These are phyloP conservation scores for Allium cepa DNA, from an alignment of 106 monocot species.

Conservation along the genomic window DNA sequence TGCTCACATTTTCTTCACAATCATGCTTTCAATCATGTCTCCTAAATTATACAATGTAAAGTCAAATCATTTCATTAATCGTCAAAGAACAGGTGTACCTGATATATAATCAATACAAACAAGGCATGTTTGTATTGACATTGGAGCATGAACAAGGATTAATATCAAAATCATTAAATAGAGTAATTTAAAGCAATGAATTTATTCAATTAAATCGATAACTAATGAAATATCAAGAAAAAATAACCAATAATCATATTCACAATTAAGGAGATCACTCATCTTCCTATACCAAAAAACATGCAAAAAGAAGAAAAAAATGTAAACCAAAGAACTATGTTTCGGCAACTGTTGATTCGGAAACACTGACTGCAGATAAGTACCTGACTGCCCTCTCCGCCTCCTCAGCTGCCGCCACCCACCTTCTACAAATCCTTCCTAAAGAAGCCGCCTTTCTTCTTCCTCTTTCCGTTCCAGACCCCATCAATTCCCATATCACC, in stretches of 20 bases:
- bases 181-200: no score
- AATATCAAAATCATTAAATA: no score
- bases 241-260: slow-evolving; percentile 5
- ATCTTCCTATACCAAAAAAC: neutral
- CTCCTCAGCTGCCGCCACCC: slow-evolving; percentile 8
- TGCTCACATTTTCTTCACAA: no score
- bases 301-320: neutral
- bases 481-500: slow-evolving; percentile 74
- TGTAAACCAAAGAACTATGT: neutral
- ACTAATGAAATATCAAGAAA: neutral
- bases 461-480: slow-evolving; percentile 54
- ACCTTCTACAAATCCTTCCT: slow-evolving; percentile 28
- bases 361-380: neutral
- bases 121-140: no score
- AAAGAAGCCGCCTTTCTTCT: slow-evolving; percentile 73
- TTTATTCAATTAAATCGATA: neutral
- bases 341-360: neutral
- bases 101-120: no score
- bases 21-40: no score
- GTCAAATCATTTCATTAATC: no score
- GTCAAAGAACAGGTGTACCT: no score
- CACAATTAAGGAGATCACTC: neutral
- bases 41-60: no score
- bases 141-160: no score
- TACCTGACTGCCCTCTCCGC: neutral